phyloP scores from a whole-genome alignment of 2,329 filamentous ascomycete species.

The Botrytis sinoallii region DNA sequence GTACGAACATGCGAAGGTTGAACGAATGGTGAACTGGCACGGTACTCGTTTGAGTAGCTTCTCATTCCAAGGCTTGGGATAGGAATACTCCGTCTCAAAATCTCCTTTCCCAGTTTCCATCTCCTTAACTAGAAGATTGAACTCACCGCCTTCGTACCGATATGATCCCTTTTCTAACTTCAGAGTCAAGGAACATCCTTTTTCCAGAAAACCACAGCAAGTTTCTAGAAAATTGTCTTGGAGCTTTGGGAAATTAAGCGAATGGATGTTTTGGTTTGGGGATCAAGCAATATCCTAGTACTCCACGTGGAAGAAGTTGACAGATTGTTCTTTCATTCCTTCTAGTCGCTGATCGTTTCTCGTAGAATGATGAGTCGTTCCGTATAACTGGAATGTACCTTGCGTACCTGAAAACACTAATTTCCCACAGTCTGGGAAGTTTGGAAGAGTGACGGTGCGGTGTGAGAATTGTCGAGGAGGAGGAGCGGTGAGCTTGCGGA shows the following conservation, averaged over 20 bases:
- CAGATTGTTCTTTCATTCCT: slow-evolving; percentile 12
- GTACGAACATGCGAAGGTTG: not conserved
- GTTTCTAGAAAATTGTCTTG: slow-evolving; percentile 9
- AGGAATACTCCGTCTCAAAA: not conserved
- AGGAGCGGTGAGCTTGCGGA: slow-evolving; percentile 6
- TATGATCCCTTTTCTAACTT: not conserved
- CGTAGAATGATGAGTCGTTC: not conserved
- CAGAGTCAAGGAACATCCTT: slow-evolving; percentile 4
- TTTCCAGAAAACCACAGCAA: not conserved
- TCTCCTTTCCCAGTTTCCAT: not conserved
- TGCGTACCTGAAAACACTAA: not conserved
- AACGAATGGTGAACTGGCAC: not conserved
- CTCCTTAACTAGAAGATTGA: not conserved
- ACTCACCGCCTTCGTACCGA: not conserved
- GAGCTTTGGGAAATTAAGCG: not conserved
- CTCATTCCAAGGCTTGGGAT: not conserved
- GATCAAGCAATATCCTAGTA: not conserved
- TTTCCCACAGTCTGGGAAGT: slow-evolving; percentile 4
- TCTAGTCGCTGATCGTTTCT: slow-evolving; percentile 12
- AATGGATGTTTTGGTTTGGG: not conserved
- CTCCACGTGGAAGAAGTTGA: slow-evolving; percentile 6
- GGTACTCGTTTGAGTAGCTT: not conserved
- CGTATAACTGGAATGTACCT: not conserved
- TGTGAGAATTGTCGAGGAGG: not conserved
- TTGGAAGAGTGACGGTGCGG: not conserved